Evolutionary conservation across 495 filamentous ascomycete genomes (phyloP), one percentile per base, ranked within the genome.

Genomic region (Corynascus novoguineensis): DNA sequence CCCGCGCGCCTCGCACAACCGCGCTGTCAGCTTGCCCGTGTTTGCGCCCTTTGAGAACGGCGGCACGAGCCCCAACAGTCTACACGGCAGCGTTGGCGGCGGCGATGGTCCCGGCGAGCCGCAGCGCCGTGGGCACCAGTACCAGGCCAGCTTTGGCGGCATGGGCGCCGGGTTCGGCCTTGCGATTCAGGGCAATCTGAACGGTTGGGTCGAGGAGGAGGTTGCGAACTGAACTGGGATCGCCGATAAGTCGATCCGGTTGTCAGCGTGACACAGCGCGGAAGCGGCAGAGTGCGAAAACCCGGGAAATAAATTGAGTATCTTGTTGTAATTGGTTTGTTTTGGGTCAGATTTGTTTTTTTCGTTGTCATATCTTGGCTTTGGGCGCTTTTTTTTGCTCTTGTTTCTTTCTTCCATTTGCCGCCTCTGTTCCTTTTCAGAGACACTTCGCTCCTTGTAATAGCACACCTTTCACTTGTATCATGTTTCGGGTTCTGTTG

Each of bases 11-110:
- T 86, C 88, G 61, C 90, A 96, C 71, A 86, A 83, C 63, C 86
- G 90, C 29, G 88, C 90, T 38, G 88, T 93, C 53, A 92, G 88
- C 65, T 73, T 96, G 59, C 90, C 90, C 1, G 89, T 75, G 6
- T 75, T 82, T 41, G 78, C 77, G 1, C 76, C 76, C 17, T 77
- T 78, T 42, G 74, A 79, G 69, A 79, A 79, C 45, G 76, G 76
- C 27, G 72, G 68, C 53, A 73, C 56, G 54, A 80, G 72, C 64
- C 75, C 75, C 8, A 71, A 71, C 55, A 75, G 72, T 55, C 64
- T 71, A 24, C 68, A 71, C 22, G 75, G 75, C 29, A 74, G 71
- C 51, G 58, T 55, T 19, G 68, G 55, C 10, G 37, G 37, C 21
- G 22, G 64, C 35, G 65, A 64, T 50, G 72, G 74, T 24, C 72